Conservation (phyloP, 2,329 filamentous ascomycete species). For the Aspergillus tubingensis region DNA sequence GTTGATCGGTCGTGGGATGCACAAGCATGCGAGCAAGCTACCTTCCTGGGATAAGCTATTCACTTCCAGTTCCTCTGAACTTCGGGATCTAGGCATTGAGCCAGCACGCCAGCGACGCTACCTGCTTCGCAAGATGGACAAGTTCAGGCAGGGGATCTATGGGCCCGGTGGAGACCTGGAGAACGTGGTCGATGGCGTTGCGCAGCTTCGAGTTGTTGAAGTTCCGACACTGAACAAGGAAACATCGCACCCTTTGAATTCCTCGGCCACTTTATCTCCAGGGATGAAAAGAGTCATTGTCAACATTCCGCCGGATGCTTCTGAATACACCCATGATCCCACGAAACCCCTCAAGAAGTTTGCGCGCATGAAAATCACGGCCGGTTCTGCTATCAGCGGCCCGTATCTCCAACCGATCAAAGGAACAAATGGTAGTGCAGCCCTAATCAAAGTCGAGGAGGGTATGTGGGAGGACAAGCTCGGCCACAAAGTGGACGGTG, state of each 20-base stretch:
- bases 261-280: constrained; percentile 56
- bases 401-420: constrained; percentile 72
- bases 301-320: constrained; percentile 59
- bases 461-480: constrained; percentile 90
- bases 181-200: constrained; percentile 66
- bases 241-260: constrained; percentile 33
- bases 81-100: constrained; percentile 83
- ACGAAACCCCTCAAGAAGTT: constrained; percentile 56
- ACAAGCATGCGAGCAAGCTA: constrained; percentile 81
- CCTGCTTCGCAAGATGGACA: constrained; percentile 82
- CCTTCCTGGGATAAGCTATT: constrained; percentile 90
- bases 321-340: constrained; percentile 54
- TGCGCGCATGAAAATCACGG: constrained; percentile 66
- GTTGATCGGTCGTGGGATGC: constrained; percentile 84
- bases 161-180: constrained; percentile 82
- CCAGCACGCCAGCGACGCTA: constrained; percentile 80
- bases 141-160: constrained; percentile 74
- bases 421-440: constrained; percentile 60
- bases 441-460: constrained; percentile 70
- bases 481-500: constrained; percentile 92
- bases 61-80: constrained; percentile 72
- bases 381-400: constrained; percentile 70
- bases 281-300: constrained; percentile 61
- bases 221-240: constrained; percentile 43
- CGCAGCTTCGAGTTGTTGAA: constrained; percentile 60